Conservation (phyloP, 2,329 filamentous ascomycete species). For the Cladosporium cucumerinum region DNA sequence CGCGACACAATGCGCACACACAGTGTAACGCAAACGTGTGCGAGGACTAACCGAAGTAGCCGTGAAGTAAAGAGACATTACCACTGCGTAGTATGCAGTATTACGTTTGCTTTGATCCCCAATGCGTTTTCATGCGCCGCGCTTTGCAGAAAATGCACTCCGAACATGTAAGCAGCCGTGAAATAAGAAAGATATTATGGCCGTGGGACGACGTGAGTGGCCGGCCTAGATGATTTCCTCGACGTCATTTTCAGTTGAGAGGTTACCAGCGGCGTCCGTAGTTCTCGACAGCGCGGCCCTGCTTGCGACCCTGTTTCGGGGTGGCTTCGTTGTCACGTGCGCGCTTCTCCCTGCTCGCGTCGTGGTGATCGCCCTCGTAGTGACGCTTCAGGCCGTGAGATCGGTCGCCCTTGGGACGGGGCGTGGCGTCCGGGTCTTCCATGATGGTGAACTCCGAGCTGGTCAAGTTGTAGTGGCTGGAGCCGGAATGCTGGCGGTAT, state of each 20-base stretch:
- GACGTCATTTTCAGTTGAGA: no score
- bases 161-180: background rate
- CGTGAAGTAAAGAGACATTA: background rate
- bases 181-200: background rate
- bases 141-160: background rate
- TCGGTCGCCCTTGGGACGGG: slow-evolving; percentile 18
- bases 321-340: slow-evolving; percentile 21
- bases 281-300: background rate
- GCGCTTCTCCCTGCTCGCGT: slow-evolving; percentile 13
- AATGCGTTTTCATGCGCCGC: background rate
- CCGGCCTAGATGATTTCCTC: no score
- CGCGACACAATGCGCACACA: background rate
- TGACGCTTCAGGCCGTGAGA: slow-evolving; percentile 23
- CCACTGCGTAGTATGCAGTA: background rate
- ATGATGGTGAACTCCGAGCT: slow-evolving; percentile 20
- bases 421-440: slow-evolving; percentile 21
- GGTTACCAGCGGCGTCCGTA: slow-evolving; percentile 8
- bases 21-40: background rate
- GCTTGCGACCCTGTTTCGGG: slow-evolving; percentile 23
- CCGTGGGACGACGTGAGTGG: background rate
- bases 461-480: slow-evolving; percentile 17
- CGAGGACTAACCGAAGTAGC: background rate
- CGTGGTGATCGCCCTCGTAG: slow-evolving; percentile 19
- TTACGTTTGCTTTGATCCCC: background rate
- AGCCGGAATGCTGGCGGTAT: slow-evolving; percentile 20